Base-by-base conservation (phyloP, 2,329 filamentous ascomycete genomes). In the Metarhizium anisopliae region DNA sequence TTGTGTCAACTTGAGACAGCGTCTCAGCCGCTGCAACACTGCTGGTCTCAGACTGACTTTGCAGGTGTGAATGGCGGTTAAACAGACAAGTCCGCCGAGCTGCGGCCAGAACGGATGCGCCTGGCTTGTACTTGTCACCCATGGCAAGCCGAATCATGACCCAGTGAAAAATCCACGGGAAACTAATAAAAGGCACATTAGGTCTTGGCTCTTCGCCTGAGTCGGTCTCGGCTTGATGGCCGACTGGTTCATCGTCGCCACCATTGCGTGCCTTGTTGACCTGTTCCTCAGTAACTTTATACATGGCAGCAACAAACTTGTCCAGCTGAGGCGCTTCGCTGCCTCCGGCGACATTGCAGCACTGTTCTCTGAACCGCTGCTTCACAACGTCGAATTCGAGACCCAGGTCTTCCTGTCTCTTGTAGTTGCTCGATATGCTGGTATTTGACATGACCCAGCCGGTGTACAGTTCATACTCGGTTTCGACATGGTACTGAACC, bases 381-480 rank as follows among this genome's bases (percentile, higher is more conserved):
- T 85, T 89, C 32, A 97, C 73, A 0, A 77, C 75, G 1, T 74
- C 74, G 1, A 86, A 81, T 20, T 93, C 82, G 4, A 78, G 76
- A 0, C 87, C 88, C 36, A 97, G 83, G 16, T 89, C 86, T 68
- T 99, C 93, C 51, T 91, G 85, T 51, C 91, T 82, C 64, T 94
- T 95, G 74, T 95, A 97, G 60, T 94, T 89, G 8, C 79, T 82
- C 38, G 82, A 84, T 30, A 89, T 79, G 0, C 83, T 79, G 8
- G 89, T 87, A 65, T 87, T 89, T 1, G 81, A 80, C 56, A 97
- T 76, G 2, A 92, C 83, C 68, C 96, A 97, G 0, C 89, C 86
- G 0, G 90, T 87, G 84, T 87, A 96, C 11, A 95, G 81, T 69
- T 99, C 94, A 61, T 96, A 96, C 64, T 99, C 94, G 0, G 89